phyloP scores from a whole-genome alignment of 495 filamentous ascomycete genomes.

The Trichoderma gamsii region DNA sequence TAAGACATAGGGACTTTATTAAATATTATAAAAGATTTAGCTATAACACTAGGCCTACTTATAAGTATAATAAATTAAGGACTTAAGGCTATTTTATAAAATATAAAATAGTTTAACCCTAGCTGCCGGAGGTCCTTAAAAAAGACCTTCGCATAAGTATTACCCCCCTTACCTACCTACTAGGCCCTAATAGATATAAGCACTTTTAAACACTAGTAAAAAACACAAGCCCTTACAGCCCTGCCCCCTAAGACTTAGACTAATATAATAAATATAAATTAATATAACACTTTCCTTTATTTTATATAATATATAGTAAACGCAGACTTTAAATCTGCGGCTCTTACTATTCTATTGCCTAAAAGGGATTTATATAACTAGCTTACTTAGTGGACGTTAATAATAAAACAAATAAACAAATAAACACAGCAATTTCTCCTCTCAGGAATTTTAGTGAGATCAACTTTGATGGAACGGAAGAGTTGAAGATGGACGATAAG shows the following conservation, averaged over 20 bases:
- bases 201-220: neutral
- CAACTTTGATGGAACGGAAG: no score
- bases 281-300: neutral
- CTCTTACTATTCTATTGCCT: no score
- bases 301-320: slow-evolving; percentile 5
- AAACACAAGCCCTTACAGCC: neutral
- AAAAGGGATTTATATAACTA: no score
- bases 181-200: neutral
- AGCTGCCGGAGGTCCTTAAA: neutral
- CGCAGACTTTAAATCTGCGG: no score
- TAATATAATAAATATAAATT: neutral
- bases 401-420: no score
- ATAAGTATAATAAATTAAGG: neutral
- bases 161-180: neutral
- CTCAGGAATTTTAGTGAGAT: no score
- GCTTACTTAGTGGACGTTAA: no score
- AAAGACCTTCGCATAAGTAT: neutral
- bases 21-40: neutral
- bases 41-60: neutral
- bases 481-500: no score
- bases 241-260: neutral
- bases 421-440: neutral
- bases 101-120: neutral
- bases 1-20: neutral
- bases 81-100: neutral